A percentile compares a stretch with the other conserved stretches of the same genome.
These are phyloP conservation scores for Crithidia mellificae DNA, from an alignment of 208 protist genomes.

Conservation along the genomic window DNA sequence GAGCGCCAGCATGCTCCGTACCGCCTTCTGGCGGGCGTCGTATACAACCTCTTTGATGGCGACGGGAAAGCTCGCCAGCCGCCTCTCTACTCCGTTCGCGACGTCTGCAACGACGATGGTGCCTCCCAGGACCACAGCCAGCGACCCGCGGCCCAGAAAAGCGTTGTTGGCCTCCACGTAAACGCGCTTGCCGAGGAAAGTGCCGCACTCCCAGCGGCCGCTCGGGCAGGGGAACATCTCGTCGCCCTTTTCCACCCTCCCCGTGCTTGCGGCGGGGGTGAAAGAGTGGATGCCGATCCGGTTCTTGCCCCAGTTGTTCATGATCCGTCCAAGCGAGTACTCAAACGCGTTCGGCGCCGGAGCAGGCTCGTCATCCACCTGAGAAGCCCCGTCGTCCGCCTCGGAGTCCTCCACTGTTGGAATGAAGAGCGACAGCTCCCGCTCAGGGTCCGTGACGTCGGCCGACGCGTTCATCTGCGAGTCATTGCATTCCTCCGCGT, in stretches of 20 bases:
- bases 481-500: background rate
- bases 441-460: conserved; percentile 3
- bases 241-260: background rate
- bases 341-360: background rate
- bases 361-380: background rate
- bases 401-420: conserved; percentile 13
- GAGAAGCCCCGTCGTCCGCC: background rate
- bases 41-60: conserved; percentile 30
- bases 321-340: background rate
- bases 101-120: conserved; percentile 20
- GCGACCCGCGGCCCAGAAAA: conserved; percentile 23
- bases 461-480: background rate
- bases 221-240: conserved; percentile 11
- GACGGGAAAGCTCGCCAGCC: conserved; percentile 17
- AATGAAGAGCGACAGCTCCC: conserved; percentile 16
- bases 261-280: background rate
- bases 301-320: background rate
- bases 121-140: conserved; percentile 20
- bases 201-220: conserved; percentile 34
- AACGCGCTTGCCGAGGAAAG: conserved; percentile 25
- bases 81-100: conserved; percentile 9
- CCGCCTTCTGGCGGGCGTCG: conserved; percentile 13
- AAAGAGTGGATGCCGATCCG: background rate
- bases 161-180: conserved; percentile 13
- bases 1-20: conserved; percentile 15